Evolutionary conservation across 1,284 basidiomycete genomes (phyloP).

Genomic region (Cystobasidium slooffiae): DNA sequence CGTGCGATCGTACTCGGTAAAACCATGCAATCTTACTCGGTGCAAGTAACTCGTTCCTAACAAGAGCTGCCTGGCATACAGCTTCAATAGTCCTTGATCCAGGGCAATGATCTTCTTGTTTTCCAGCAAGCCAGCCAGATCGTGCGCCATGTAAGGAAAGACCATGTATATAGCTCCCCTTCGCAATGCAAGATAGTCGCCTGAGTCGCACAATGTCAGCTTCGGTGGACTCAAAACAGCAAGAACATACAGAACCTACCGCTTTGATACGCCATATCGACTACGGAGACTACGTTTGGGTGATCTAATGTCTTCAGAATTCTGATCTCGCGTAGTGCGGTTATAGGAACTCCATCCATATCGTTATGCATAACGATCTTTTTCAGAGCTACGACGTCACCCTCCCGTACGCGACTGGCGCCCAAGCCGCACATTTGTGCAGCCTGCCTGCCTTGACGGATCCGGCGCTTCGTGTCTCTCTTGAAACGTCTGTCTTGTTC

Average conservation of each 20-base stretch:
- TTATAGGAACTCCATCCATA: constrained; percentile 90
- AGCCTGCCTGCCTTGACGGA: not conserved
- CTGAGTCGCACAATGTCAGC: constrained; percentile 44
- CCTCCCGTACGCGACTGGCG: constrained; percentile 51
- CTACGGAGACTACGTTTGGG: constrained; percentile 79
- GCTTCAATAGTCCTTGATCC: constrained; percentile 73
- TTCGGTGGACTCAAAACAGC: constrained; percentile 54
- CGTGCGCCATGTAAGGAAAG: constrained; percentile 99
- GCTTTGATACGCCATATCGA: constrained; percentile 79
- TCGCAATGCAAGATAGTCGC: constrained; percentile 57
- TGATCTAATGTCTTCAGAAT: constrained; percentile 89
- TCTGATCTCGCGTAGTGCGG: constrained; percentile 97
- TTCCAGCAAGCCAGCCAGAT: constrained; percentile 90
- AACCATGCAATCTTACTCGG: constrained; percentile 63
- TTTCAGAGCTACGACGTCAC: constrained; percentile 81
- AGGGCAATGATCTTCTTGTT: constrained; percentile 74
- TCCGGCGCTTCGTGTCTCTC: not conserved
- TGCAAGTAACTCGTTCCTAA: constrained; percentile 97
- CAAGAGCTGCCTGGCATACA: constrained; percentile 93
- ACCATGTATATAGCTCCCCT: constrained; percentile 87
- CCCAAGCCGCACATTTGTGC: not conserved
- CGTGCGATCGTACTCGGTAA: not conserved
- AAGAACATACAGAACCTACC: constrained; percentile 62
- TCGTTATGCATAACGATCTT: constrained; percentile 94
- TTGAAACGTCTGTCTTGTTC: constrained; percentile 17